phyloP scores from a whole-genome alignment of 2,329 filamentous ascomycete genomes.

The Trichoderma brevicompactum region DNA sequence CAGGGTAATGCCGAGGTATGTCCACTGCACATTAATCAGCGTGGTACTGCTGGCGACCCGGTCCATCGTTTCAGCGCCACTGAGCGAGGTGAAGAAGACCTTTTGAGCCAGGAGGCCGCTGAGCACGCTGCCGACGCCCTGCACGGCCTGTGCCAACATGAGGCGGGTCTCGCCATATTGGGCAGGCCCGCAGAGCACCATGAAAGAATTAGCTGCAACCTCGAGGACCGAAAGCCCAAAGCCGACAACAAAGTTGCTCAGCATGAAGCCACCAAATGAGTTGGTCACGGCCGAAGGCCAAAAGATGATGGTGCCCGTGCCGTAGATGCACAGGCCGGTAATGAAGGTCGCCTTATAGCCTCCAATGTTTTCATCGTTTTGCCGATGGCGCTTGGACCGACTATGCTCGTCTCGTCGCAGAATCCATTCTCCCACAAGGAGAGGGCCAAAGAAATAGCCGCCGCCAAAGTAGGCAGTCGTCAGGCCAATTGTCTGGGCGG shows the following conservation, averaged over 20 bases:
- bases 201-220: constrained; percentile 78
- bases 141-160: constrained; percentile 74
- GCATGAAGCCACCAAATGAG: constrained; percentile 78
- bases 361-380: constrained; percentile 51
- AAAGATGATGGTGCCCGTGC: constrained; percentile 79
- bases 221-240: constrained; percentile 78
- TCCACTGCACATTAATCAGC: constrained; percentile 80
- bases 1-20: constrained; percentile 78
- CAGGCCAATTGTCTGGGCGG: constrained; percentile 67
- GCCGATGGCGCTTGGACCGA: constrained; percentile 48
- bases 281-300: constrained; percentile 78
- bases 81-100: constrained; percentile 70
- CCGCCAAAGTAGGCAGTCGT: constrained; percentile 73
- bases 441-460: constrained; percentile 70
- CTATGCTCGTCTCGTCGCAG: constrained; percentile 69
- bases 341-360: constrained; percentile 85
- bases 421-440: constrained; percentile 71
- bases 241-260: constrained; percentile 74
- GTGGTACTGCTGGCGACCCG: constrained; percentile 45
- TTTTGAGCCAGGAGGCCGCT: constrained; percentile 73
- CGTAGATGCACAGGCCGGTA: constrained; percentile 74
- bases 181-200: constrained; percentile 72
- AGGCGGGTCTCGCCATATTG: constrained; percentile 75
- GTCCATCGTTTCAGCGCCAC: constrained; percentile 38
- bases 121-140: constrained; percentile 74